A percentile compares a stretch with the other conserved stretches of the same genome.
Evolutionary conservation across 306 rosid genomes (phyloP).

Genomic region (apple (Malus domestica)): ASM211411v1 NC_041798.1:36523001-36523500

Average conservation of each 20-base stretch:
- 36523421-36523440: neutral
- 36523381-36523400: neutral
- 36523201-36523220: neutral
- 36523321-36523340: slow-evolving; percentile 83
- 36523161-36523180: slow-evolving; percentile 48
- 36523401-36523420: neutral
- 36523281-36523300: neutral
- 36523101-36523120: slow-evolving; percentile 54
- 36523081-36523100: slow-evolving; percentile 61
- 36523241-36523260: neutral
- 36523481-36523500: neutral
- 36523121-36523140: slow-evolving; percentile 49
- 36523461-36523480: neutral
- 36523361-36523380: slow-evolving; percentile 53
- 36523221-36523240: neutral
- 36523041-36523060: slow-evolving; percentile 18
- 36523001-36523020: slow-evolving; percentile 41
- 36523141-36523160: slow-evolving; percentile 52
- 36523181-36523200: neutral
- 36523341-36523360: slow-evolving; percentile 47
- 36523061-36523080: slow-evolving; percentile 29
- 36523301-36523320: slow-evolving; percentile 42
- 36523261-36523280: neutral
- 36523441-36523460: neutral
- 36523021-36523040: slow-evolving; percentile 22